A percentile compares a stretch with the other conserved stretches of the same genome.
phyloP scores from a whole-genome alignment of 768 basidiomycete species.

The Mycena epipterygia region DNA sequence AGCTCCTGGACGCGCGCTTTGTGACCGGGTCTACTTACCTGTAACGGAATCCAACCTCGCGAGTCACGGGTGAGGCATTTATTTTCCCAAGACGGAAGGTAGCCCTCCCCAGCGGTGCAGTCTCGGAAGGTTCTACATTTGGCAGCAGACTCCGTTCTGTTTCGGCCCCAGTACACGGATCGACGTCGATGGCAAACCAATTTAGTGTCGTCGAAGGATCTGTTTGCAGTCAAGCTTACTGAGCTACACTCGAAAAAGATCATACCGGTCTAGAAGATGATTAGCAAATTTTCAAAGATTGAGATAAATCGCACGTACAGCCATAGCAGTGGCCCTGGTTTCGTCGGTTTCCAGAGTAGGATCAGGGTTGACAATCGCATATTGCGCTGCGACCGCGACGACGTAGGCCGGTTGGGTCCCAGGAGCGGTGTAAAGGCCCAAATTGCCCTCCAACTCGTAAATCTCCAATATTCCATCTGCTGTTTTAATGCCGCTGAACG shows the following conservation, averaged over 20 bases:
- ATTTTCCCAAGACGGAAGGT: slow-evolving; percentile 24
- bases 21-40: no score
- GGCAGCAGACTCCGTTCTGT: slow-evolving; percentile 25
- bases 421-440: slow-evolving; percentile 37
- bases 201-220: slow-evolving; percentile 20
- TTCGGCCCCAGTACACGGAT: slow-evolving; percentile 37
- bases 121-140: not conserved
- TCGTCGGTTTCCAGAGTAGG: slow-evolving; percentile 1
- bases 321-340: no score
- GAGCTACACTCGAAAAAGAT: not conserved
- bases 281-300: not conserved
- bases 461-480: slow-evolving; percentile 29
- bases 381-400: slow-evolving; percentile 25
- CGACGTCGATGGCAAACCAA: slow-evolving; percentile 37
- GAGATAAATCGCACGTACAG: no score
- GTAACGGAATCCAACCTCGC: slow-evolving; percentile 35
- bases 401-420: slow-evolving; percentile 36
- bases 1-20: no score
- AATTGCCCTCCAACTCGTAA: slow-evolving; percentile 36
- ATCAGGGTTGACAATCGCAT: not conserved
- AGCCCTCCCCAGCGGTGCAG: not conserved
- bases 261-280: no score
- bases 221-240: not conserved
- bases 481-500: slow-evolving; percentile 31
- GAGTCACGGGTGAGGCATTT: slow-evolving; percentile 33